These are phyloP conservation scores for Schizochytrium sp. DNA, from an alignment of 108 stramenopile species.

Conservation along the genomic window DNA sequence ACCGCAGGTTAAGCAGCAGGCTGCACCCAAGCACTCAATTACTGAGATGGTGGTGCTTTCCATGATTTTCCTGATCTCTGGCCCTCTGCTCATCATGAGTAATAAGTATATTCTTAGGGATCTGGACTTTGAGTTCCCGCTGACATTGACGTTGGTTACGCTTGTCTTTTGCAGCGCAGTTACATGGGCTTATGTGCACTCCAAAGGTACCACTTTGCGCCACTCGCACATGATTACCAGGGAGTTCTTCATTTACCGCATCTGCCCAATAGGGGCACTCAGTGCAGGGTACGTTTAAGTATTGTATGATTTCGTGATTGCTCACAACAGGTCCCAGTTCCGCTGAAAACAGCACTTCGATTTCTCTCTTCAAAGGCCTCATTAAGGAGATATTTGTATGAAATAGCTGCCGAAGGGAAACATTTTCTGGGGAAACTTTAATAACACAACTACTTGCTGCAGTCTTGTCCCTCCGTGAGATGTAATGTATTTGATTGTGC, in stretches of 20 bases:
- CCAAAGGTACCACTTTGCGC: neutral
- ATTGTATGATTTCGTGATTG: neutral
- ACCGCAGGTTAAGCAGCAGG: too few relatives aligned
- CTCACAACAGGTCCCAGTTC: too few relatives aligned
- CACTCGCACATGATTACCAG: conserved; percentile 11
- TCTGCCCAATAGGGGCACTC: conserved; percentile 52
- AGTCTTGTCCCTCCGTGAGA: too few relatives aligned
- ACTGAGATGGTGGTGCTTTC: neutral
- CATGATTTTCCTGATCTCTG: conserved; percentile 32
- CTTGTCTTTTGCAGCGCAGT: conserved; percentile 32
- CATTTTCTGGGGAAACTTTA: too few relatives aligned
- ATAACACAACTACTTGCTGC: too few relatives aligned
- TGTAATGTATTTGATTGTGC: too few relatives aligned
- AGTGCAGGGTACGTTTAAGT: conserved; percentile 16
- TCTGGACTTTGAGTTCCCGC: conserved; percentile 31
- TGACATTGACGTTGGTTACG: conserved; percentile 13
- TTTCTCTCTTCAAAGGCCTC: too few relatives aligned
- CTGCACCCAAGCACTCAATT: neutral
- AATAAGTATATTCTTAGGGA: conserved; percentile 47
- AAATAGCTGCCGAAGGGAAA: too few relatives aligned
- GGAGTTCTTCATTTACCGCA: conserved; percentile 16
- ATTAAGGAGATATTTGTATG: too few relatives aligned
- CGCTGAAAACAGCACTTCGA: too few relatives aligned
- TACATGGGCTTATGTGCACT: conserved; percentile 1
- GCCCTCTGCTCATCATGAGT: conserved; percentile 56